phyloP scores from a whole-genome alignment of 306 rosid species.

The Cicer yamashitae region DNA sequence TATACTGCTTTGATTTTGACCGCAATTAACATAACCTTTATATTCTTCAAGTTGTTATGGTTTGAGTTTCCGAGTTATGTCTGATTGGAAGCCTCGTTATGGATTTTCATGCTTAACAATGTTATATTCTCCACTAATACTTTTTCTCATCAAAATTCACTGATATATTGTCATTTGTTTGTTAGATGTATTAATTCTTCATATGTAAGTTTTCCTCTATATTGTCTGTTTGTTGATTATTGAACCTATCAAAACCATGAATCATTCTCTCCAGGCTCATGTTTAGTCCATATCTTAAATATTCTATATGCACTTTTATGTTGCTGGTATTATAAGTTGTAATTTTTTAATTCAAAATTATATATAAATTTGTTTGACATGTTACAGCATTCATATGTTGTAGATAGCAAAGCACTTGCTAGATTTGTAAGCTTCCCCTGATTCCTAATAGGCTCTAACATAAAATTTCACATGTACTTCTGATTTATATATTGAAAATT shows the following conservation, averaged over 20 bases:
- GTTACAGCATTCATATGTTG: neutral
- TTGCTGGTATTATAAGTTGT: neutral
- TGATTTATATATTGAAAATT: neutral
- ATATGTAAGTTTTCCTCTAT: neutral
- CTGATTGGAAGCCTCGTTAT: neutral
- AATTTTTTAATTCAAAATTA: neutral
- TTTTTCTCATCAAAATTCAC: neutral
- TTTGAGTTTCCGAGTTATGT: neutral
- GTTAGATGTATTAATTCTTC: neutral
- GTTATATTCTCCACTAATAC: neutral
- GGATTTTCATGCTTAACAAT: neutral
- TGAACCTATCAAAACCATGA: neutral
- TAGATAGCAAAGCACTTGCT: neutral
- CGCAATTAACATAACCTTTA: neutral
- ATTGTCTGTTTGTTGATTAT: neutral
- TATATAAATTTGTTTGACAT: neutral
- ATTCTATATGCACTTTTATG: neutral
- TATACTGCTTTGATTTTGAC: neutral
- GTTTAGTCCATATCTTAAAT: constrained; percentile 15
- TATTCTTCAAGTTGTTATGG: neutral
- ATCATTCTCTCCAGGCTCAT: neutral
- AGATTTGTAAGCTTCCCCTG: neutral
- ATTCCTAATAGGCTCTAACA: neutral
- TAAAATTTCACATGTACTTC: neutral
- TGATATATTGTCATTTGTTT: neutral